Evolutionary conservation across 208 protist species (phyloP).

Genomic region (Acanthamoeba lugdunensis): DNA sequence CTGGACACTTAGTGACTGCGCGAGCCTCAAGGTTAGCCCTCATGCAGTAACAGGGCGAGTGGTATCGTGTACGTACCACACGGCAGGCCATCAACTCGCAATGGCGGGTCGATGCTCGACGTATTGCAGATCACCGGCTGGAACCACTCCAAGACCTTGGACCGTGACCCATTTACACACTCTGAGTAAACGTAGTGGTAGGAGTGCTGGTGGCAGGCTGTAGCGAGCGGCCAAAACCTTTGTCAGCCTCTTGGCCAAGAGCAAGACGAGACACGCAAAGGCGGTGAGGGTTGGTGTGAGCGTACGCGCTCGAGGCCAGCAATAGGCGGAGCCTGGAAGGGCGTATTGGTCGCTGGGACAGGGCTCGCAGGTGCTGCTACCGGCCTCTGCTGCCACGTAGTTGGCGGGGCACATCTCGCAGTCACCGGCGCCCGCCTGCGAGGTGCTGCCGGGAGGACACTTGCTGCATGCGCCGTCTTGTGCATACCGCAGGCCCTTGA

Average conservation of each 20-base stretch:
- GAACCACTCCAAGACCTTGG: constrained; percentile 11
- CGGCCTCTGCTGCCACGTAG: neutral
- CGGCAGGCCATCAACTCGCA: neutral
- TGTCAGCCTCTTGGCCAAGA: neutral
- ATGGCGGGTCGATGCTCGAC: neutral
- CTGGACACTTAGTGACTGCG: neutral
- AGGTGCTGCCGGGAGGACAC: constrained; percentile 23
- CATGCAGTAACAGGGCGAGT: neutral
- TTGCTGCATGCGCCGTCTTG: constrained; percentile 15
- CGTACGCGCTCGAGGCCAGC: neutral
- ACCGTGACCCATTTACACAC: neutral
- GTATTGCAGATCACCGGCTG: constrained; percentile 42
- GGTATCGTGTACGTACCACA: neutral
- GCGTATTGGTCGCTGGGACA: constrained; percentile 24
- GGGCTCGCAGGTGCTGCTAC: neutral
- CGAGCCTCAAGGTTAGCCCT: neutral
- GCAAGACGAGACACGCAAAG: too few relatives aligned
- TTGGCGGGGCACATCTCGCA: constrained; percentile 38
- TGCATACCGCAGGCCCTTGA: neutral
- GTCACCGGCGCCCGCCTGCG: neutral
- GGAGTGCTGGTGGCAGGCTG: constrained; percentile 1
- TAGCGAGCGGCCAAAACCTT: neutral
- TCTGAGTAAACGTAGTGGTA: neutral
- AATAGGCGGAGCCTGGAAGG: neutral
- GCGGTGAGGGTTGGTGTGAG: neutral